Base-by-base conservation (phyloP, 345 rosid genomes). In the Pistacia vera region DNA sequence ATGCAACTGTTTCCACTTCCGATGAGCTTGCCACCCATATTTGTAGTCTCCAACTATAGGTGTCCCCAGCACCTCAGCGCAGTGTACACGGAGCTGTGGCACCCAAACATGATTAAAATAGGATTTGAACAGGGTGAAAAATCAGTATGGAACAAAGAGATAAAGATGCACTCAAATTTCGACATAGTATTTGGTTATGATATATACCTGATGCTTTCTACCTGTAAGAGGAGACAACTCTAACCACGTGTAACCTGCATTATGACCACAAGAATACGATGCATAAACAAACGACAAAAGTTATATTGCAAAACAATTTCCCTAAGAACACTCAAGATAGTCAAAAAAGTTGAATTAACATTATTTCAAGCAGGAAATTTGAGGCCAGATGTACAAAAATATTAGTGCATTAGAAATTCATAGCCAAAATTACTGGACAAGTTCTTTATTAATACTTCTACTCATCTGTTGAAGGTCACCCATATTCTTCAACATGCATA, bases 1-100 rank as follows among this genome's bases (percentile, higher is more conserved):
- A 18, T 75, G 79, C 62, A 82, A 74, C 44, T 82, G 71, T 81
- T 82, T 77, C 85, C 85, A 79, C 35, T 82, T 74, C 85, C 83
- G 84, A 81, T 95, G 97, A 79, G 87, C 85, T 83, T 89, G 97
- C 97, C 98, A 91, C 8, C 93, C 98, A 16, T 96, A 96, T 77
- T 96, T 96, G 69, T 79, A 93, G 82, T 93, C 98, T 68, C 99
- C 99, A 4, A 96, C 90, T 78, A 96, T 90, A 4, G 99, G 98
- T 54, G 99, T 93, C 68, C 97, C 94, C 77, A 95, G 74, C 60
- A 90, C 92, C 78, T 93, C 97, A 38, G 98, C 98, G 79, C 99
- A 93, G 79, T 96, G 99, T 74, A 96, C 99, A 17, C 98, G 95
- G 33, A 96, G 90, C 98, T 96, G 87, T 61, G 28, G 79, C 75